Percentiles rank a stretch among this genome's conserved stretches.
These are phyloP conservation scores for Zizania palustris DNA, from an alignment of 202 grass and related monocot genomes.

Conservation along the genomic window DNA sequence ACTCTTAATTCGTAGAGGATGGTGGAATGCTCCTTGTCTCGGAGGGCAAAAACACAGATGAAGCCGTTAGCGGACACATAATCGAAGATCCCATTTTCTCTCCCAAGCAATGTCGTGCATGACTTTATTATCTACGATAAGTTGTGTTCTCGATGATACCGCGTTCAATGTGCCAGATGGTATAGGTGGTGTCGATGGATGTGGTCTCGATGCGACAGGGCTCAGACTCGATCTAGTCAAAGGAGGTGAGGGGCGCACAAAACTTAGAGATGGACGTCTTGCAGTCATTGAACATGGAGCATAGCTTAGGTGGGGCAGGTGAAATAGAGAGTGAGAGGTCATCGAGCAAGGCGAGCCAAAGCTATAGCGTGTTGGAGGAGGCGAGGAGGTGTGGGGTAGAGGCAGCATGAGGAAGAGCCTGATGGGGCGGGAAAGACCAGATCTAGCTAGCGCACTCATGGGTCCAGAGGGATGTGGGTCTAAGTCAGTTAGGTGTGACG, in stretches of 20 bases:
- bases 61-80: slow-evolving; percentile 88
- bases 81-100: slow-evolving; percentile 73
- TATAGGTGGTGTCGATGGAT: slow-evolving; percentile 94
- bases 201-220: slow-evolving; percentile 75
- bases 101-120: slow-evolving; percentile 94
- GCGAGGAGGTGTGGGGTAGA: slow-evolving; percentile 55
- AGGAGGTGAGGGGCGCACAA: slow-evolving; percentile 87
- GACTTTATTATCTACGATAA: slow-evolving; percentile 97
- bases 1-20: slow-evolving; percentile 96
- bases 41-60: slow-evolving; percentile 83
- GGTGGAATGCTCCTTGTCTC: slow-evolving; percentile 96
- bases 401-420: slow-evolving; percentile 64
- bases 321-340: slow-evolving; percentile 30
- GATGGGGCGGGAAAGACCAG: slow-evolving; percentile 61
- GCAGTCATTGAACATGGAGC: slow-evolving; percentile 75
- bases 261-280: slow-evolving; percentile 72
- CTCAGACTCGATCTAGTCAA: slow-evolving; percentile 84
- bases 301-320: slow-evolving; percentile 49
- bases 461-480: too few relatives aligned
- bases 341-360: slow-evolving; percentile 65
- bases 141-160: slow-evolving; percentile 86
- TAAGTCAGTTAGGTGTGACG: too few relatives aligned
- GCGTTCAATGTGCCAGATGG: slow-evolving; percentile 90
- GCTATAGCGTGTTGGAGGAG: slow-evolving; percentile 69
- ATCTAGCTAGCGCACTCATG: too few relatives aligned